Base-by-base conservation (phyloP, 768 basidiomycete genomes). In the Trametes meyenii region DNA sequence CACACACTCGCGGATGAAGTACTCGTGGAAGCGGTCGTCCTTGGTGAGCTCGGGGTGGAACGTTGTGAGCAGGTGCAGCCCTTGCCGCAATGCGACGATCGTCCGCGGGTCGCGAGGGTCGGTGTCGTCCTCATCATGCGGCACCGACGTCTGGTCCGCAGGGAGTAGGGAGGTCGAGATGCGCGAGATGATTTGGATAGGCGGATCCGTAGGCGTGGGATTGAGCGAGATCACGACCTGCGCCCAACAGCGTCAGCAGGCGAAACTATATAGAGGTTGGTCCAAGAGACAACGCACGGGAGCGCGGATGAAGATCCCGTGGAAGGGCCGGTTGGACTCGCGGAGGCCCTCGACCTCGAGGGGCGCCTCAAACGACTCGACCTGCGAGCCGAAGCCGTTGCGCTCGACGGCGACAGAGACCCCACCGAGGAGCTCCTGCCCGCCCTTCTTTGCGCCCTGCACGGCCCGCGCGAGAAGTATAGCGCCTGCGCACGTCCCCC, bases 401-500 rank as follows among this genome's bases (percentile, higher is more conserved):
- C 96, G 83, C 55, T 84, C 87, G 35, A 95, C 87, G 5, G 84
- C 85, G 63, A 96, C 81, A 4, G 87, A 85, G 69, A 97, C 84
- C 8, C 89, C 94, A 33, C 87, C 87, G 12, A 96, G 76, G 14
- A 95, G 80, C 67, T 95, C 91, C 72, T 96, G 94, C 1, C 94
- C 94, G 33, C 90, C 92, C 68, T 86, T 88, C 78, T 94, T 94
- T 3, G 87, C 84, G 45, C 89, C 88, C 45, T 88, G 84, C 2
- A 93, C 84, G 13, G 80, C 76, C 64, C 88, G 81, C 2, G 94
- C 83, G 48, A 98, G 83, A 19, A 98, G 78, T 55, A 98, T 97
- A 42, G 95, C 95, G 12, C 96, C 96, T 0, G 96, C 96, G 74
- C 96, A 98, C 0, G 94, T 97, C 2, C 96, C 96, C 94, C 94